Percentiles rank a stretch among this genome's conserved stretches.
phyloP scores from a whole-genome alignment of 495 filamentous ascomycete species.

The Niebla homalea region DNA sequence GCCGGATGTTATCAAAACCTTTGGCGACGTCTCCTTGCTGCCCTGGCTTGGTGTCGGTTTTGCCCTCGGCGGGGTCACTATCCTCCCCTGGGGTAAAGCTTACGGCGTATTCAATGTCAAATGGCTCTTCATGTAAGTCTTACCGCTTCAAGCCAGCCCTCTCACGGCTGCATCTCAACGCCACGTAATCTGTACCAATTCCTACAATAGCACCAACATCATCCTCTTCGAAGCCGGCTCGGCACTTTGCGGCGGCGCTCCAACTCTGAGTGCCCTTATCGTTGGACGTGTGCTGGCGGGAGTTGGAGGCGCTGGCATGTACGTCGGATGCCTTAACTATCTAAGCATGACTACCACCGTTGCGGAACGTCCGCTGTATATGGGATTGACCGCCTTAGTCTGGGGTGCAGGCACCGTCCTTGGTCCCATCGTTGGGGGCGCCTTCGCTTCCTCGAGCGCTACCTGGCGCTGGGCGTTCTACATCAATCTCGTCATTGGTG shows the following conservation, averaged over 20 bases:
- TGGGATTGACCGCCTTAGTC: conserved; percentile 9
- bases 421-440: conserved; percentile 31
- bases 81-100: conserved; percentile 17
- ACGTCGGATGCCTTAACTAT: conserved; percentile 28
- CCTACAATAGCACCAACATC: conserved; percentile 17
- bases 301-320: conserved; percentile 27
- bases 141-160: too few species aligned
- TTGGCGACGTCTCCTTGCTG: conserved; percentile 32
- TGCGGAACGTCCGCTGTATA: conserved; percentile 28
- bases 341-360: conserved; percentile 25
- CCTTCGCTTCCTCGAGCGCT: conserved; percentile 19
- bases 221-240: conserved; percentile 15
- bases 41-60: conserved; percentile 31
- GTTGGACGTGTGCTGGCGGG: conserved; percentile 19
- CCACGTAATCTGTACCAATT: too few species aligned
- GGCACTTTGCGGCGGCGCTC: conserved; percentile 12
- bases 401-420: conserved; percentile 40
- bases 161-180: too few species aligned
- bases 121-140: conserved; percentile 21
- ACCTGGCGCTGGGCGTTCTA: conserved; percentile 52
- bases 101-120: conserved; percentile 34
- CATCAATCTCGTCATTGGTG: conserved; percentile 53
- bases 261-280: conserved; percentile 14
- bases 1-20: conserved; percentile 28
- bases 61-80: neutral